Base-by-base conservation (phyloP, 2,329 filamentous ascomycete species). In the Sclerotinia nivalis region DNA sequence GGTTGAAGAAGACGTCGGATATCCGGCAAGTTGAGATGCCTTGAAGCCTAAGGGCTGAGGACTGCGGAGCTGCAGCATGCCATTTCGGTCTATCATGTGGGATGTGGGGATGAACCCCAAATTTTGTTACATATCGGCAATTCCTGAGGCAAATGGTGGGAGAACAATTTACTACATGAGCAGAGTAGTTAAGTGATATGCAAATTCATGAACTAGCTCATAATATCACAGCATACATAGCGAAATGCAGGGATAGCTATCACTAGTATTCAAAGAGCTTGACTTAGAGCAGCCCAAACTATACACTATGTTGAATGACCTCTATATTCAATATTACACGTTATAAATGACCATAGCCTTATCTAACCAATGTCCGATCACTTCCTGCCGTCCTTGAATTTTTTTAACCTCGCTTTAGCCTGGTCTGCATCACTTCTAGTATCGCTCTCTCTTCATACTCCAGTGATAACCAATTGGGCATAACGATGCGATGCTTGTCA, bases 391-490 rank as follows among this genome's bases (percentile, higher is more conserved):
- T 69, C 40, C 28, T 69, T 6, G 59, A 65, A 40, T 40, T 65
- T 25, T 65, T 59, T 20, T 56, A 49, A 12, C 22, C 31, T 40
- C 65, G 49, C 31, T 69, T 22, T 69, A 76, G 59, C 54, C 72
- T 75, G 9, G 43, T 50, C 12, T 70, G 69, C 6, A 76, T 62
- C 7, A 72, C 50, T 54, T 76, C 74, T 45, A 76, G 64, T 58
- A 74, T 70, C 28, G 59, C 50, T 58, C 61, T 73, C 70, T 76
- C 72, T 47, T 75, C 75, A 6, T 55, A 43, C 49, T 73, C 74
- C 34, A 76, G 56, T 12, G 64, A 34, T n/a, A 76, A 9, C 72
- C 73, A 75, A 18, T 68, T 55, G 15, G 75, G 75, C 13, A 74
- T 65, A 12, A 67, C 18, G 40, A 76, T 73, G 49, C 58, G 43